Conservation (phyloP, 768 basidiomycete species). For the Obba rivulosa region DNA sequence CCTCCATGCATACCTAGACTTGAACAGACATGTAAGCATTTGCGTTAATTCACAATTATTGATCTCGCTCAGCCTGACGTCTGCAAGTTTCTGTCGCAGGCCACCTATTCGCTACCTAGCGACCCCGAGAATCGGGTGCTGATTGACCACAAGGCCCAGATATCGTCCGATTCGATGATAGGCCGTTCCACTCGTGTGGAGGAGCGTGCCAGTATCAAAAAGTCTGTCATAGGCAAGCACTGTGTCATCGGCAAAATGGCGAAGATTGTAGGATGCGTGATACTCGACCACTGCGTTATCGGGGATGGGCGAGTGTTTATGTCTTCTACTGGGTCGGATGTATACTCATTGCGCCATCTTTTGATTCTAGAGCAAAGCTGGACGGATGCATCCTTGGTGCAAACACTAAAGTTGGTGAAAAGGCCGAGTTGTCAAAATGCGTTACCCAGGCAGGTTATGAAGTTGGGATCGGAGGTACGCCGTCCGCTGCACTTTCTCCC, state of each 20-base stretch:
- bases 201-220: constrained; percentile 74
- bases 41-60: not conserved
- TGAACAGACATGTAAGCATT: constrained; percentile 66
- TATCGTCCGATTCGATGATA: constrained; percentile 76
- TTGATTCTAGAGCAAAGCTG: constrained; percentile 54
- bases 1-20: constrained; percentile 68
- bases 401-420: constrained; percentile 65
- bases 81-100: constrained; percentile 45
- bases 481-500: not conserved
- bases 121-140: constrained; percentile 59
- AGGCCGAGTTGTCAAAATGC: constrained; percentile 62
- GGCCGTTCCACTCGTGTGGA: constrained; percentile 80
- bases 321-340: not conserved
- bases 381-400: constrained; percentile 74
- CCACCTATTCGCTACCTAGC: constrained; percentile 48
- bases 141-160: constrained; percentile 78
- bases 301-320: constrained; percentile 69
- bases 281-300: constrained; percentile 86
- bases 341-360: not conserved
- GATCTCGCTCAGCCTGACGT: constrained; percentile 12
- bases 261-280: constrained; percentile 75
- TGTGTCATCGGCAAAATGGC: constrained; percentile 56
- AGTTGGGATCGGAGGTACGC: constrained; percentile 52
- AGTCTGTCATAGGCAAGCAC: constrained; percentile 47
- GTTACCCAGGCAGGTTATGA: constrained; percentile 79